These are phyloP conservation scores for Fimicolochytrium jonesii DNA, from an alignment of 192 early-diverging fungal genomes.

Conservation along the genomic window DNA sequence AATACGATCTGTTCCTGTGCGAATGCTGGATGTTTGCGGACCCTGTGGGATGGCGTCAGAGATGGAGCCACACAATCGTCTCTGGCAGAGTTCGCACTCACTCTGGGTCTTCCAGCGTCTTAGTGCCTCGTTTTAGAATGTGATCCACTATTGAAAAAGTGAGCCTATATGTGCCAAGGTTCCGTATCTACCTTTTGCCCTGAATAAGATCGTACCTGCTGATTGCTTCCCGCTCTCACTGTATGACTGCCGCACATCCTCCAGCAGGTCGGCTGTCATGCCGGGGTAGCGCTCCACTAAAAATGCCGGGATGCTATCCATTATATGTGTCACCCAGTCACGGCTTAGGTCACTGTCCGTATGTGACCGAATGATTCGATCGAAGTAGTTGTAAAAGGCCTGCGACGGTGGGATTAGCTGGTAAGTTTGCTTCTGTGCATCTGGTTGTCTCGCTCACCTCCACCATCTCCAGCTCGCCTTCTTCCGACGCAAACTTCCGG, in stretches of 20 bases:
- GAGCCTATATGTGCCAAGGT: neutral
- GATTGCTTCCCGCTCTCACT: constrained; percentile 48
- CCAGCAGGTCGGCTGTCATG: constrained; percentile 34
- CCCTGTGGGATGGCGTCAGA: too few species aligned
- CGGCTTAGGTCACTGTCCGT: constrained; percentile 30
- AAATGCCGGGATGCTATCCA: constrained; percentile 32
- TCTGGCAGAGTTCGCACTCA: too few species aligned
- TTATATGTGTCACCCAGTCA: constrained; percentile 37
- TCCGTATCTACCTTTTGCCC: neutral
- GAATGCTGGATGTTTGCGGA: too few species aligned
- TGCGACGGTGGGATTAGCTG: too few species aligned
- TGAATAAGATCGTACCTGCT: constrained; percentile 35
- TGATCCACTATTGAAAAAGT: constrained; percentile 32
- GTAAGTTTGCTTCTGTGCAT: too few species aligned
- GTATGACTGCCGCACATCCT: constrained; percentile 44
- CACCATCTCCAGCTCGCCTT: constrained; percentile 11
- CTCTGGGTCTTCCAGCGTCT: too few species aligned
- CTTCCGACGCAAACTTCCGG: neutral
- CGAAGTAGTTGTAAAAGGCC: constrained; percentile 57
- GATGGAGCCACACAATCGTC: too few species aligned
- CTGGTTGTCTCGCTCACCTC: too few species aligned
- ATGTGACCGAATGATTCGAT: constrained; percentile 41
- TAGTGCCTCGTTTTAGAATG: constrained; percentile 40
- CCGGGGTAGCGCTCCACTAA: constrained; percentile 31
- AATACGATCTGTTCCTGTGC: constrained; percentile 43